Percentiles rank a stretch among this genome's conserved stretches.
phyloP scores from a whole-genome alignment of 208 protist species.

The Spongospora subterranea region DNA sequence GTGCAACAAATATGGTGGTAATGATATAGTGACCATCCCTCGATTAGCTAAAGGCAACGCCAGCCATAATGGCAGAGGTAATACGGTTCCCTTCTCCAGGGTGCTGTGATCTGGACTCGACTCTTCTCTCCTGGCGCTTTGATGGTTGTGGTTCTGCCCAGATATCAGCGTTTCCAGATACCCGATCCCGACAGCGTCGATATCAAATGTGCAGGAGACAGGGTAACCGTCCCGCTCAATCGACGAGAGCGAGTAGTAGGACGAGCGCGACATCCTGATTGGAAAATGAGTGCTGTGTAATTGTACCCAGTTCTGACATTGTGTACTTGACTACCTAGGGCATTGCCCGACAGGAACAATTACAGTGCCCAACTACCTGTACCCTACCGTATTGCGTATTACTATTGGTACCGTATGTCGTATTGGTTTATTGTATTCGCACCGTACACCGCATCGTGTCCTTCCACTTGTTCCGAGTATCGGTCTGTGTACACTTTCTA shows the following conservation, averaged over 20 bases:
- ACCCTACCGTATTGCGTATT: too few species aligned
- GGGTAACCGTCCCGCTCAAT: neutral
- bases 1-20: conserved; percentile 41
- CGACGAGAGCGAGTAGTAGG: neutral
- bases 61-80: conserved; percentile 27
- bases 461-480: too few species aligned
- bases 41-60: conserved; percentile 32
- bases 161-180: neutral
- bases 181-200: conserved; percentile 22
- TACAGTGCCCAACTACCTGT: too few species aligned
- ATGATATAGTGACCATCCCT: neutral
- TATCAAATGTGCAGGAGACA: neutral
- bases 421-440: too few species aligned
- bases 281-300: too few species aligned
- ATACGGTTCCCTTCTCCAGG: neutral
- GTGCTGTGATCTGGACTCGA: neutral
- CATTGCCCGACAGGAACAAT: too few species aligned
- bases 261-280: neutral
- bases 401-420: too few species aligned
- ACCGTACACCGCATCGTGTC: too few species aligned
- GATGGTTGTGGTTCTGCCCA: neutral
- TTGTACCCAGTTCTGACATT: too few species aligned
- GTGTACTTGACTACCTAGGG: too few species aligned
- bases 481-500: too few species aligned
- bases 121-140: neutral